Conservation (phyloP, 352 stramenopile species). For the Globisporangium polare region DNA sequence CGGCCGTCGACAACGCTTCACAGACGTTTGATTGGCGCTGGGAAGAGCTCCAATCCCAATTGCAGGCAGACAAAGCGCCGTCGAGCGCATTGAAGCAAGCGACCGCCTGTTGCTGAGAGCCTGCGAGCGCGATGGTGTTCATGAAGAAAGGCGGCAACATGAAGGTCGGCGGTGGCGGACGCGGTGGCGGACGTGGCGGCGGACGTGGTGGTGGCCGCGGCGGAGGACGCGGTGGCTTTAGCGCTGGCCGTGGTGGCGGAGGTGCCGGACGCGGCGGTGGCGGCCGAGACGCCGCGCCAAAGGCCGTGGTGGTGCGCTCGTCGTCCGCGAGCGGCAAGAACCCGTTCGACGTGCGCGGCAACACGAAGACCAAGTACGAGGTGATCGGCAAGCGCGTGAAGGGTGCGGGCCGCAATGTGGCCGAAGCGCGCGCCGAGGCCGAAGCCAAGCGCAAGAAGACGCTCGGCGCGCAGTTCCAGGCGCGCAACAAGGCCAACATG, state of each 20-base stretch:
- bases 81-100: not conserved
- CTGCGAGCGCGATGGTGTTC: conserved; percentile 24
- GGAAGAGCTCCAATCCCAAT: conserved; percentile 8
- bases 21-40: conserved; percentile 14
- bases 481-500: conserved; percentile 86
- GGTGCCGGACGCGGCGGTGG: conserved; percentile 4
- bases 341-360: conserved; percentile 88
- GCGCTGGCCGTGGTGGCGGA: conserved; percentile 8
- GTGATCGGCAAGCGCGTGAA: conserved; percentile 89
- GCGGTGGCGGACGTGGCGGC: conserved; percentile 7
- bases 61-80: not conserved
- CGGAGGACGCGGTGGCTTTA: conserved; percentile 18
- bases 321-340: conserved; percentile 46
- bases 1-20: not conserved
- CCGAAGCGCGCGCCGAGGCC: conserved; percentile 71
- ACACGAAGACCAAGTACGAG: conserved; percentile 86
- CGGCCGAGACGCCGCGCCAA: conserved; percentile 15
- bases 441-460: conserved; percentile 85
- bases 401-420: conserved; percentile 86
- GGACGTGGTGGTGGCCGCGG: conserved; percentile 7
- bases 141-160: conserved; percentile 45
- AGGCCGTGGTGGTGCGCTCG: conserved; percentile 17
- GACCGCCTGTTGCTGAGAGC: not conserved
- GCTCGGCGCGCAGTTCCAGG: conserved; percentile 74
- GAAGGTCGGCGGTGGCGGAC: conserved; percentile 22